phyloP scores from a whole-genome alignment of 495 filamentous ascomycete species.

The Eremomyces bilateralis region DNA sequence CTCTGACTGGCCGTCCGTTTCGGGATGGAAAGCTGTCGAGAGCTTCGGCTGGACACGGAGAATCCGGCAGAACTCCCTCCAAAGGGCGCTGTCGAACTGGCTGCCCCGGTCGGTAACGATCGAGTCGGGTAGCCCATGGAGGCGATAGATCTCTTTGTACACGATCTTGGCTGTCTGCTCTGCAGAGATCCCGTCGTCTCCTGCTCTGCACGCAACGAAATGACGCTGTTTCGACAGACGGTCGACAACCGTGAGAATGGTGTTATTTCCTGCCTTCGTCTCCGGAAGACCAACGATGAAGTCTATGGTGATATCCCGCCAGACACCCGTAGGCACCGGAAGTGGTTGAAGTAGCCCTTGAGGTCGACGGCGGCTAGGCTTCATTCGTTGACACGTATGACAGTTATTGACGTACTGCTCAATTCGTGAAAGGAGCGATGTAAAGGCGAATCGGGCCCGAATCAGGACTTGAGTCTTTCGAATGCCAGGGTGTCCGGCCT shows the following conservation, averaged over 20 bases:
- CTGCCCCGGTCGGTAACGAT: constrained; percentile 11
- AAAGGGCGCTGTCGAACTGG: constrained; percentile 8
- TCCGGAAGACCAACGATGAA: constrained; percentile 5
- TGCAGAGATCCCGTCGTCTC: too few species aligned
- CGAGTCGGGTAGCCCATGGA: constrained; percentile 5
- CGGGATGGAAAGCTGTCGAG: constrained; percentile 9
- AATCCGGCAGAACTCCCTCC: constrained; percentile 6
- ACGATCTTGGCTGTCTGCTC: constrained; percentile 2
- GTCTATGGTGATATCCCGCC: constrained; percentile 10
- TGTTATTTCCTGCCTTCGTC: too few species aligned
- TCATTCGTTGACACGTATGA: constrained; percentile 4
- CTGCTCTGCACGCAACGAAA: too few species aligned
- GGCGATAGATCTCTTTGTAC: constrained; percentile 2
- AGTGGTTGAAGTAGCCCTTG: constrained; percentile 11
- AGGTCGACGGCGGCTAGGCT: constrained; percentile 3
- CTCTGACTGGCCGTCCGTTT: constrained; percentile 14
- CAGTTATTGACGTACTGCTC: constrained; percentile 6
- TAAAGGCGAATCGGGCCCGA: constrained; percentile 4
- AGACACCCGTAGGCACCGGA: constrained; percentile 7
- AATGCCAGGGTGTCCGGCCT: constrained; percentile 3
- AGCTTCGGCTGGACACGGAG: constrained; percentile 5
- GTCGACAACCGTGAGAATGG: too few species aligned
- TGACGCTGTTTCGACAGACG: constrained; percentile 5
- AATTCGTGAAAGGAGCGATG: constrained; percentile 4
- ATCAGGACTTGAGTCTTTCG: constrained; percentile 1